Percentiles rank a stretch among this genome's conserved stretches.
phyloP scores from a whole-genome alignment of 176 grass and related monocot genomes.

The Raddia guianensis region DNA sequence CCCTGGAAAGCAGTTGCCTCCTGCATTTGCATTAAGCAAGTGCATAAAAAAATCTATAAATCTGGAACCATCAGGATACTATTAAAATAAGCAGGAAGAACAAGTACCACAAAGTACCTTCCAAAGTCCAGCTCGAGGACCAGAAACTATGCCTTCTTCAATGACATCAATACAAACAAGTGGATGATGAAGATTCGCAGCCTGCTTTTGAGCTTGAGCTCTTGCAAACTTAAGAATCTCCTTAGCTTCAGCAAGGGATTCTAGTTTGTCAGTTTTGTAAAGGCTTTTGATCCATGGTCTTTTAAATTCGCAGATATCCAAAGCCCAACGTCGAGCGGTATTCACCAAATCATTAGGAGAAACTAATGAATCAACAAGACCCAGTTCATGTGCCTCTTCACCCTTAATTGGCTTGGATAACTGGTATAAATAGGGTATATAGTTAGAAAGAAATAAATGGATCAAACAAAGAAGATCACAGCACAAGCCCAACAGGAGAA shows the following conservation, averaged over 20 bases:
- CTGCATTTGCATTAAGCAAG: constrained; percentile 53
- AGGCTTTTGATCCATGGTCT: constrained; percentile 87
- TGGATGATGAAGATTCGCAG: constrained; percentile 79
- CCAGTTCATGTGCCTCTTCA: constrained; percentile 68
- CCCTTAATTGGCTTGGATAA: constrained; percentile 83
- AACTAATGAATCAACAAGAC: constrained; percentile 85
- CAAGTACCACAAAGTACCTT: constrained; percentile 62
- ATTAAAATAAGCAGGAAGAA: not conserved
- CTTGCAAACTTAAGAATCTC: constrained; percentile 94
- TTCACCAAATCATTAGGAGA: constrained; percentile 76
- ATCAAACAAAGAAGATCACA: constrained; percentile 3
- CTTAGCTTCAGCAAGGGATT: constrained; percentile 79
- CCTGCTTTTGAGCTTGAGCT: constrained; percentile 76
- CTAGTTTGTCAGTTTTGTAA: constrained; percentile 85
- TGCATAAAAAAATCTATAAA: constrained; percentile 29
- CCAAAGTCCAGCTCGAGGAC: constrained; percentile 76
- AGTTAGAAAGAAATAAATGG: not conserved
- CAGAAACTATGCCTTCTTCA: constrained; percentile 86
- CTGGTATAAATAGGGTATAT: constrained; percentile 43
- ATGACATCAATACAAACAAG: constrained; percentile 87
- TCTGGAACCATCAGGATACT: not conserved
- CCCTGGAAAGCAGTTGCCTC: constrained; percentile 73
- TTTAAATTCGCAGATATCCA: constrained; percentile 77
- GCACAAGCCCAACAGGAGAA: not conserved
- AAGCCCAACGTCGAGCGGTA: constrained; percentile 71